Conservation (phyloP, 805 yeast species). For the Wickerhamiella azymoides region DNA sequence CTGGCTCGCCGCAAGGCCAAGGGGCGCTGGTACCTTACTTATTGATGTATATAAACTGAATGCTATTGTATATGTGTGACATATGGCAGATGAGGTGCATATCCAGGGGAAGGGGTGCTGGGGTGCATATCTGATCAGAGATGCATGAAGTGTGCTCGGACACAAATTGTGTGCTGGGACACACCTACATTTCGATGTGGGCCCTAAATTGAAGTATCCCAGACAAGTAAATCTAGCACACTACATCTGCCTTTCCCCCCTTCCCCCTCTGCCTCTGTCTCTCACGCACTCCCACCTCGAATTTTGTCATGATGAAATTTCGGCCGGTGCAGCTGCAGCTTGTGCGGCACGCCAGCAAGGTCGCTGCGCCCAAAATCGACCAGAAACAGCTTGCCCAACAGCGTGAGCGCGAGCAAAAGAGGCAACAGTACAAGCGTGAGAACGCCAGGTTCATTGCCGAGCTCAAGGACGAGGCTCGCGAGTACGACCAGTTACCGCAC, state of each 20-base stretch:
- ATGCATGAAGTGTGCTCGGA: too few relatives aligned
- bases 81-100: too few relatives aligned
- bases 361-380: slow-evolving; percentile 20
- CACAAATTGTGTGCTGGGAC: background rate
- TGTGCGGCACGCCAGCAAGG: slow-evolving; percentile 10
- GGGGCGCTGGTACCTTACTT: slow-evolving; percentile 87
- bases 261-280: too few relatives aligned
- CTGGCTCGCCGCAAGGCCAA: slow-evolving; percentile 66
- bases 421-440: slow-evolving; percentile 22
- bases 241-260: too few relatives aligned
- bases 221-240: too few relatives aligned
- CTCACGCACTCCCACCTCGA: background rate
- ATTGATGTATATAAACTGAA: slow-evolving; percentile 33
- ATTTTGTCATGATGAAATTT: background rate
- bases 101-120: too few relatives aligned
- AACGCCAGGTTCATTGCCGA: slow-evolving; percentile 15
- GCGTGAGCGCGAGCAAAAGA: slow-evolving; percentile 23
- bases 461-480: slow-evolving; percentile 27
- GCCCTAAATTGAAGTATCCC: too few relatives aligned
- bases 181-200: too few relatives aligned
- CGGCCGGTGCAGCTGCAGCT: background rate
- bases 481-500: slow-evolving; percentile 39
- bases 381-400: slow-evolving; percentile 23
- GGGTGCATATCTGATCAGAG: too few relatives aligned
- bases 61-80: too few relatives aligned